A percentile compares a stretch with the other conserved stretches of the same genome.
These are phyloP conservation scores for Dactylellina parvicollis DNA, from an alignment of 2,329 filamentous ascomycete genomes.

Conservation along the genomic window DNA sequence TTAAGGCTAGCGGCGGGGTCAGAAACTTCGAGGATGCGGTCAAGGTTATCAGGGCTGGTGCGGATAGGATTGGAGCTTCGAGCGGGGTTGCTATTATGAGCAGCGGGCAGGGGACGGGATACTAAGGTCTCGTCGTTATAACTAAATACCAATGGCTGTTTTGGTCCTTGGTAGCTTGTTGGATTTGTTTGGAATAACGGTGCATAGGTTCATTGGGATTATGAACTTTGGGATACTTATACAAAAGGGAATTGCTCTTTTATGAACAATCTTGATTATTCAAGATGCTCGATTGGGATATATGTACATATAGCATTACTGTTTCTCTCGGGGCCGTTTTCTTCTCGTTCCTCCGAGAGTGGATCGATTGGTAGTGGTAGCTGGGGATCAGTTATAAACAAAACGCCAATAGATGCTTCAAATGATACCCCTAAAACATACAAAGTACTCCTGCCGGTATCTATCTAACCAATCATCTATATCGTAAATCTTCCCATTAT, in stretches of 20 bases:
- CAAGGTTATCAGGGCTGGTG: slow-evolving; percentile 57
- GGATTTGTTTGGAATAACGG: too few species aligned
- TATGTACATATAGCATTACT: not conserved
- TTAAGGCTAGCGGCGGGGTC: slow-evolving; percentile 58
- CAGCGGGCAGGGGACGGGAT: slow-evolving; percentile 5
- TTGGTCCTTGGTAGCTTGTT: not conserved
- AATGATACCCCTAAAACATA: not conserved
- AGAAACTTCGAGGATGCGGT: slow-evolving; percentile 55
- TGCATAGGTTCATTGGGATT: too few species aligned
- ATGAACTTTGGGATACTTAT: too few species aligned
- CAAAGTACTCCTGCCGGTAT: too few species aligned
- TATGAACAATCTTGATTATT: not conserved
- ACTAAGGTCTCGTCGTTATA: not conserved
- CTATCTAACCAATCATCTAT: too few species aligned
- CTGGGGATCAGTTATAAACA: not conserved
- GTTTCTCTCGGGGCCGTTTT: not conserved
- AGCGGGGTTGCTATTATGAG: slow-evolving; percentile 52
- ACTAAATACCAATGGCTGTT: not conserved
- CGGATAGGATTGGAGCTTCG: slow-evolving; percentile 57
- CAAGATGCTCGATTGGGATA: not conserved
- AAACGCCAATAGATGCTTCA: slow-evolving; percentile 1
- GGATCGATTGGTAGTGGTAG: too few species aligned
- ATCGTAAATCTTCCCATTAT: not conserved
- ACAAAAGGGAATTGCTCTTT: too few species aligned
- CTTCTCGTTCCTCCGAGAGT: too few species aligned